Base-by-base conservation (phyloP, 1,284 basidiomycete species). In the Fomitopsis palustris region DNA sequence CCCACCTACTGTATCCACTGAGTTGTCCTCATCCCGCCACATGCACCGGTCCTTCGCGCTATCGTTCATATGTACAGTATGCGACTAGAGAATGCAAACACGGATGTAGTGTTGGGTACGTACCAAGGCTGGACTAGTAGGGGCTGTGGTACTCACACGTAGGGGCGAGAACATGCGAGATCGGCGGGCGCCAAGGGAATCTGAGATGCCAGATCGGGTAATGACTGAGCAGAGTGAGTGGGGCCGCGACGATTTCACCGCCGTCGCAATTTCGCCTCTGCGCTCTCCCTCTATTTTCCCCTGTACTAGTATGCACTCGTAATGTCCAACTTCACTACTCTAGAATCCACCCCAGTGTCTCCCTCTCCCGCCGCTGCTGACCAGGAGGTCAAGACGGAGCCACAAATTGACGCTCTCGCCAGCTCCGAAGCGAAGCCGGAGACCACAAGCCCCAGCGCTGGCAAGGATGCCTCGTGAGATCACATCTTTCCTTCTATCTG, bases 391-490 rank as follows among this genome's bases (percentile, higher is more conserved):
- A 47, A 47, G 23, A 23, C 42, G 12, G 42, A 45, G 21, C 45
- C 45, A 14, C 45, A 47, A n/a, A 47, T 47, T 47, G 45, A 27
- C 45, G 45, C 45, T 47, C 45, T 47, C 45, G 45, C 45, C 12
- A 47, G 45, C 29, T 16, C 45, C 45, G 45, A 47, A 25, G 45
- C 45, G 14, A 23, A 47, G 45, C 45, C 45, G 45, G 45, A 6
- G 42, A 45, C 19, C 45, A 23, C 45, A 47, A 45, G 45, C 45
- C 45, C 45, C 45, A 47, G 45, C 45, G 45, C 45, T 47, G 45
- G 45, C 45, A 47, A 47, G 45, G 45, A 47, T 25, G 45, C 25
- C 45, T 47, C 45, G 45, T 47, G 45, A 47, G 45, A 47, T 47
- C 45, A 47, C 45, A 47, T 47, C 45, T 47, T 29, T 27, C 16